Evolutionary conservation across 352 stramenopile genomes (phyloP).

Genomic region (Phytophthora syringae): DNA sequence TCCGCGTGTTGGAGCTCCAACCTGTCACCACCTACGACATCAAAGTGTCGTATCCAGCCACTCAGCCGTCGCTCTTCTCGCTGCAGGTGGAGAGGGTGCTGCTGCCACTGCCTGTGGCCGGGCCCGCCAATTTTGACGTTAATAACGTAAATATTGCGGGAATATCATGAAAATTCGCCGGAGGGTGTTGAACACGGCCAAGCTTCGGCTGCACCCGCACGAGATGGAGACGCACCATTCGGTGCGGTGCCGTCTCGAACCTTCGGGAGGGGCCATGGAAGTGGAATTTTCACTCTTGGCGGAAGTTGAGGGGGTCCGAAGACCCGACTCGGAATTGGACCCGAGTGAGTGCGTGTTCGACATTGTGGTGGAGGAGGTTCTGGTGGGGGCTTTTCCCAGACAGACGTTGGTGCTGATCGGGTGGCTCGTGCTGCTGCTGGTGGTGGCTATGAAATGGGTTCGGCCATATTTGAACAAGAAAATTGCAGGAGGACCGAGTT

Average conservation of each 20-base stretch:
- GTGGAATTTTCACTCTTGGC: constrained; percentile 58
- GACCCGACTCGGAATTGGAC: constrained; percentile 32
- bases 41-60: constrained; percentile 80
- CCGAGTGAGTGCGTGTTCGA: constrained; percentile 69
- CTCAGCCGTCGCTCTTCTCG: constrained; percentile 58
- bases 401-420: constrained; percentile 60
- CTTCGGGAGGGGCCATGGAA: constrained; percentile 19
- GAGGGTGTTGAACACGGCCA: constrained; percentile 68
- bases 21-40: constrained; percentile 65
- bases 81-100: constrained; percentile 57
- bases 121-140: constrained; percentile 16
- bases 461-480: constrained; percentile 63
- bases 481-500: constrained; percentile 47
- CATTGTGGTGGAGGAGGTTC: constrained; percentile 77
- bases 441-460: constrained; percentile 39
- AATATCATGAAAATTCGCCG: constrained; percentile 38
- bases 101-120: constrained; percentile 21
- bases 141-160: constrained; percentile 17
- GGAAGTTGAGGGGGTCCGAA: constrained; percentile 59
- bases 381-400: constrained; percentile 58
- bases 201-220: constrained; percentile 57
- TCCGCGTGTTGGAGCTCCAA: constrained; percentile 56
- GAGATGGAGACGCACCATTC: constrained; percentile 45
- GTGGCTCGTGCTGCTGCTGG: constrained; percentile 58
- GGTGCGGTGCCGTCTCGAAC: constrained; percentile 39